Evolutionary conservation across 768 basidiomycete genomes (phyloP).

Genomic region (Hortiboletus campestris): DNA sequence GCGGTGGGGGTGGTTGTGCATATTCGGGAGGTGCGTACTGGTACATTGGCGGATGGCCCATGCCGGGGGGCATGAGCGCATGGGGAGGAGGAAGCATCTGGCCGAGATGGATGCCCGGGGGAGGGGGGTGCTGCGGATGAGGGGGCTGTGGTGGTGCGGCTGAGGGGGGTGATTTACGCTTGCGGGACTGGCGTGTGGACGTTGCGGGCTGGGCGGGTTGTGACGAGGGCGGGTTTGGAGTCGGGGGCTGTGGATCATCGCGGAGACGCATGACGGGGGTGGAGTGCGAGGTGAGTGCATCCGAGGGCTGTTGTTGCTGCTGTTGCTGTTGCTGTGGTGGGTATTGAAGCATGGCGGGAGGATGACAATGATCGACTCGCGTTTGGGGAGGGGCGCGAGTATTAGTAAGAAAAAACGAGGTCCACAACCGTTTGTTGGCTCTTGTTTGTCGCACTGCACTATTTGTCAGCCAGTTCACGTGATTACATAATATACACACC

Average conservation of each 20-base stretch:
- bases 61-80: slow-evolving; percentile 46
- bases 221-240: slow-evolving; percentile 9
- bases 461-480: slow-evolving; percentile 3
- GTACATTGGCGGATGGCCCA: slow-evolving; percentile 31
- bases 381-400: slow-evolving; percentile 35
- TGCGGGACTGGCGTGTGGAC: slow-evolving; percentile 40
- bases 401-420: slow-evolving; percentile 36
- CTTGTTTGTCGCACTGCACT: slow-evolving; percentile 15
- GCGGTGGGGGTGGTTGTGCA: slow-evolving; percentile 28
- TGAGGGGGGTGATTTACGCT: slow-evolving; percentile 67
- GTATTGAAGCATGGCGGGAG: slow-evolving; percentile 30
- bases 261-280: slow-evolving; percentile 54
- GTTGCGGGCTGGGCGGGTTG: slow-evolving; percentile 10
- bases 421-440: slow-evolving; percentile 14
- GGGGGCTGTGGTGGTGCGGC: slow-evolving; percentile 21
- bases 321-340: slow-evolving; percentile 14
- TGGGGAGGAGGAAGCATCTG: slow-evolving; percentile 57
- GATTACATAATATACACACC: slow-evolving; percentile 10
- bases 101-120: slow-evolving; percentile 41
- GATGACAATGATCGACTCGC: slow-evolving; percentile 30
- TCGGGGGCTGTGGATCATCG: slow-evolving; percentile 44
- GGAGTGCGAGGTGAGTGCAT: slow-evolving; percentile 2
- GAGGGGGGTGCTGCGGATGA: slow-evolving; percentile 34
- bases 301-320: slow-evolving; percentile 17
- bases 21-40: slow-evolving; percentile 36